Evolutionary conservation across 176 grass and related monocot species (phyloP).

Genomic region (Musa beccarii): DNA sequence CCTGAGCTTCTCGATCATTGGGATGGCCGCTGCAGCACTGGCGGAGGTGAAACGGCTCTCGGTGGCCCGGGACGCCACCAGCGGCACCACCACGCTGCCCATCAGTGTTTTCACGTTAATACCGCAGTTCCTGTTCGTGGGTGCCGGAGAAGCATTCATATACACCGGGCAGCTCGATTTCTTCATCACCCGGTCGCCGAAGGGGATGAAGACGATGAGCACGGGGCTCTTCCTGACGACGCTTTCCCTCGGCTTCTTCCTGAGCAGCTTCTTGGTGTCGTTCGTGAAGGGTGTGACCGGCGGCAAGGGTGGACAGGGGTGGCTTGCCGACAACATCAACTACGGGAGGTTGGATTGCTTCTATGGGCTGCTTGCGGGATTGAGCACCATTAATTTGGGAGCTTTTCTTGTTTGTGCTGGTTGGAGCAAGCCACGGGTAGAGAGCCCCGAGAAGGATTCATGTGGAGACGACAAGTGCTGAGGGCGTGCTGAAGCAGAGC

Average conservation of each 20-base stretch:
- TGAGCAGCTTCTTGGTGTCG: constrained; percentile 70
- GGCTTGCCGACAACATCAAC: constrained; percentile 64
- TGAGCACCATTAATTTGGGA: constrained; percentile 43
- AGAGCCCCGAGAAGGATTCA: not conserved
- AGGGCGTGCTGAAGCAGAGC: not conserved
- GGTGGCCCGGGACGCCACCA: not conserved
- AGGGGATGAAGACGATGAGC: constrained; percentile 92
- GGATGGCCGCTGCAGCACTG: constrained; percentile 49
- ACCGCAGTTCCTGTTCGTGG: constrained; percentile 75
- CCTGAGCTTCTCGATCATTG: constrained; percentile 39
- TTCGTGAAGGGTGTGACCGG: constrained; percentile 40
- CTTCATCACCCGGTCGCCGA: constrained; percentile 82
- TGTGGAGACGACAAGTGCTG: constrained; percentile 1
- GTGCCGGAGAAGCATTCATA: constrained; percentile 69
- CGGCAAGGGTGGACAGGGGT: constrained; percentile 22
- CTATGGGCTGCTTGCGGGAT: constrained; percentile 50
- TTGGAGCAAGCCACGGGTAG: constrained; percentile 13
- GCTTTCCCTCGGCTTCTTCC: constrained; percentile 69
- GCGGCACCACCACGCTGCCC: constrained; percentile 20
- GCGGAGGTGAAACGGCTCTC: constrained; percentile 44
- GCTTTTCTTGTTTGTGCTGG: constrained; percentile 42
- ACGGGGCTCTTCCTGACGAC: constrained; percentile 69
- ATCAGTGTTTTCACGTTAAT: constrained; percentile 61
- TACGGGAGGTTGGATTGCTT: constrained; percentile 67
- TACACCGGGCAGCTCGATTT: constrained; percentile 88